Percentiles rank a stretch among this genome's conserved stretches.
These are phyloP conservation scores for Xylariaceae sp. DNA, from an alignment of 2,329 filamentous ascomycete species.

Conservation along the genomic window DNA sequence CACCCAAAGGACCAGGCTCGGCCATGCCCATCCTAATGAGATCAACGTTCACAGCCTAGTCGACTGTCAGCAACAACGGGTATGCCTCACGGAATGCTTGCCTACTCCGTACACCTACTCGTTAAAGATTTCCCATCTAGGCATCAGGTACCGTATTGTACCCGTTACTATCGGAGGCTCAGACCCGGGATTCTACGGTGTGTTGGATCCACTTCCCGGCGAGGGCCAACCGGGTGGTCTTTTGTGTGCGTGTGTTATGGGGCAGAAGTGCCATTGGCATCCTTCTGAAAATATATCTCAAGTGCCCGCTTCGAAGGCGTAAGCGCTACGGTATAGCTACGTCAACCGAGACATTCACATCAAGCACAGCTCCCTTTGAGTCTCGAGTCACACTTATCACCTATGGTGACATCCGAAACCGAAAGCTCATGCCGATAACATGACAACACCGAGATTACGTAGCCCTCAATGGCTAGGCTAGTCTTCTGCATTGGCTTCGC, in stretches of 20 bases:
- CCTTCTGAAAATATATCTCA: neutral
- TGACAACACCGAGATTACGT: too few relatives aligned
- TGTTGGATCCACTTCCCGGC: neutral
- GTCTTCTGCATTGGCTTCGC: too few relatives aligned
- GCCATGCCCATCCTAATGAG: too few relatives aligned
- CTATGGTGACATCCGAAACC: neutral
- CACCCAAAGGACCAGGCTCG: too few relatives aligned
- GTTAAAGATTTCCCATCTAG: neutral
- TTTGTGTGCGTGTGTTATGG: neutral
- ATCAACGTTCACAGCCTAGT: too few relatives aligned
- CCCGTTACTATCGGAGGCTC: neutral
- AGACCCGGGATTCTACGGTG: neutral
- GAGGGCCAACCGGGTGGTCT: neutral
- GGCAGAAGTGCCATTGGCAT: neutral
- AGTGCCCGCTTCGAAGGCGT: neutral
- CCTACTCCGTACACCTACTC: too few relatives aligned
- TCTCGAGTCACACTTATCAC: neutral
- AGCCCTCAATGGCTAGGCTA: neutral
- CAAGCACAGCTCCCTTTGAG: neutral
- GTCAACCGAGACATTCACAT: neutral
- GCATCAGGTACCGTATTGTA: neutral
- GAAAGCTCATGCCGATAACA: too few relatives aligned
- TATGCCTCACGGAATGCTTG: too few relatives aligned
- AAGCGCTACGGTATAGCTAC: neutral
- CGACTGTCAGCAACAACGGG: too few relatives aligned